Conservation (phyloP, 805 yeast genomes). For the Lachancea waltii region DNA sequence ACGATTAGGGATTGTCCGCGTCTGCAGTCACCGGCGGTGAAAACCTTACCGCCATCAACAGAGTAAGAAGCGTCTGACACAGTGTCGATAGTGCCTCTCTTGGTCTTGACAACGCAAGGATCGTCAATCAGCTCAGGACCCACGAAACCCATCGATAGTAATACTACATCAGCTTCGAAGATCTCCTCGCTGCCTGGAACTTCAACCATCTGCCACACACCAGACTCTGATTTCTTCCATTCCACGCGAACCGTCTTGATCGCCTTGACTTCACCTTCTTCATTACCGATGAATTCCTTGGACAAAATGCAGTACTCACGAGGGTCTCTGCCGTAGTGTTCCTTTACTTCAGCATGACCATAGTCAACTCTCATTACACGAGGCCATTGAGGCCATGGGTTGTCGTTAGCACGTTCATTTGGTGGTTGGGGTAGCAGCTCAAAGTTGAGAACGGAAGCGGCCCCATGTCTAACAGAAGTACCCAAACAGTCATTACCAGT, state of each 20-base stretch:
- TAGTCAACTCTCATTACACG: conserved; percentile 95
- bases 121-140: conserved; percentile 89
- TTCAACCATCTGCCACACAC: conserved; percentile 99
- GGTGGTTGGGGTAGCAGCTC: conserved; percentile 94
- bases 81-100: conserved; percentile 75
- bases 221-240: conserved; percentile 92
- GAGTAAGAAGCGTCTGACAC: conserved; percentile 53
- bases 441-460: conserved; percentile 87
- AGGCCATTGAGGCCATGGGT: conserved; percentile 99
- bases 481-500: conserved; percentile 99
- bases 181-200: conserved; percentile 90
- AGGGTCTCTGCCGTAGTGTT: conserved; percentile 95
- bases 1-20: conserved; percentile 97
- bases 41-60: conserved; percentile 61
- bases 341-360: conserved; percentile 92
- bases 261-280: conserved; percentile 89
- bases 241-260: conserved; percentile 95
- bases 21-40: conserved; percentile 98
- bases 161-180: conserved; percentile 90
- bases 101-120: conserved; percentile 47
- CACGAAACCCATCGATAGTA: conserved; percentile 94
- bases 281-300: conserved; percentile 93
- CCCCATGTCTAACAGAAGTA: conserved; percentile 95
- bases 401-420: conserved; percentile 76
- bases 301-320: conserved; percentile 94